Conservation (phyloP, 352 stramenopile species). For the Achlya hypogyna region DNA sequence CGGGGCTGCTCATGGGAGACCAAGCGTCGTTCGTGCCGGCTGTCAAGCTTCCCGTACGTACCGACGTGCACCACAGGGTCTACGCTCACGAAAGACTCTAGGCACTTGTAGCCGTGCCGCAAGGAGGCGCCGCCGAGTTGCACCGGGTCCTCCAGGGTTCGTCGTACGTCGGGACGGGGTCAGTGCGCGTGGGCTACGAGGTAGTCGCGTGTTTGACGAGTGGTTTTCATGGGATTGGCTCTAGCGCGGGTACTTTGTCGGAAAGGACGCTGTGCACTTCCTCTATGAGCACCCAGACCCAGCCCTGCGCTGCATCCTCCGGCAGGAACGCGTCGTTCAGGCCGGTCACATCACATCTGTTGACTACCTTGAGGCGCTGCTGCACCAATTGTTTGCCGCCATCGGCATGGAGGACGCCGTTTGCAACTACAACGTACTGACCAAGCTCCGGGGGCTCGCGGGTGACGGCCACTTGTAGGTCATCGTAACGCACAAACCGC, state of each 20-base stretch:
- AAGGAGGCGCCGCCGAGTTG: background rate
- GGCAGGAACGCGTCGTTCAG: background rate
- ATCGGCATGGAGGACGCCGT: background rate
- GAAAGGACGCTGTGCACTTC: background rate
- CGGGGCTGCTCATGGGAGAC: background rate
- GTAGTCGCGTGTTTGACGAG: background rate
- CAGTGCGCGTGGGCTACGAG: background rate
- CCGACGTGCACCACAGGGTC: too few species aligned
- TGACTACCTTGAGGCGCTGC: background rate
- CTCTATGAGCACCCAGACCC: constrained; percentile 4
- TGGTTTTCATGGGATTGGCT: background rate
- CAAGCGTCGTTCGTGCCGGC: too few species aligned
- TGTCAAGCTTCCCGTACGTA: too few species aligned
- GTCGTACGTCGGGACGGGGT: background rate
- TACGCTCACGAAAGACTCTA: background rate
- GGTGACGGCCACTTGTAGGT: background rate
- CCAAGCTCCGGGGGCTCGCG: background rate
- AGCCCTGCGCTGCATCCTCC: background rate
- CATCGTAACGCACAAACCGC: constrained; percentile 3
- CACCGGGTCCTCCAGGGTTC: constrained; percentile 1
- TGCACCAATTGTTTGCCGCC: background rate
- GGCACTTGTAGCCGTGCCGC: background rate
- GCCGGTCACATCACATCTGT: background rate
- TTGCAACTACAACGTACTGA: background rate
- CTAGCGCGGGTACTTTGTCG: constrained; percentile 5